Evolutionary conservation across 331 rosid genomes (phyloP), one percentile per base, ranked within the genome.

Genomic region (Spiraea crenata): DNA sequence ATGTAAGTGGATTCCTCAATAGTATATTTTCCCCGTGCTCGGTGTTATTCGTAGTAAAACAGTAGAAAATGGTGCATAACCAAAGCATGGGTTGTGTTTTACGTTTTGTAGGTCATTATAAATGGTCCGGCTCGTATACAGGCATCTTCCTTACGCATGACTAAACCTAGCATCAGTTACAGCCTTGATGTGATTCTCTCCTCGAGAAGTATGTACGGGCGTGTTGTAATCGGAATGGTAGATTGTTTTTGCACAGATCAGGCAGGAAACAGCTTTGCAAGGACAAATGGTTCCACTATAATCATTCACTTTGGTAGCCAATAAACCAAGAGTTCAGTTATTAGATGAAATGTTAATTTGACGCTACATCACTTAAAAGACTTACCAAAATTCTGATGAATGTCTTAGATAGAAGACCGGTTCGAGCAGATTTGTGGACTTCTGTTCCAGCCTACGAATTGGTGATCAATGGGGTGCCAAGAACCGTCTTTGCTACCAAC

Each of bases 401-500:
- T 77, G 70, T 46, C 72, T 70, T 74, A 89, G 95, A 89, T 81
- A 84, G 90, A 82, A 82, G 95, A 55, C 86, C 88, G 17, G 86
- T 86, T 60, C 72, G 47, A 40, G 89, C 75, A 50, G 95, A 89
- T 68, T 78, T 89, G 41, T 89, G 95, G 95, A 80, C 92, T 42
- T 71, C 89, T 16, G 86, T 86, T 78, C 85, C 92, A 57, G 83
- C 92, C 16, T 79, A 81, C 14, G 95, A 80, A 78, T 57, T 89
- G 82, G 73, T 76, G 74, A 79, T 86, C 35, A 73, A 81, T 50
- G 88, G 84, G 61, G 72, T 79, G 67, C 89, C 86, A 70, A 82
- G 95, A 76, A 89, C 95, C 40, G 84, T 89, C n/a, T 44, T 79
- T 70, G 85, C 92, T 69, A 86, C 92, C 25, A 79, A 81, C 69